A percentile compares a stretch with the other conserved stretches of the same genome.
These are phyloP conservation scores for Monosporascus sp. DNA, from an alignment of 2,329 filamentous ascomycete species.

Conservation along the genomic window DNA sequence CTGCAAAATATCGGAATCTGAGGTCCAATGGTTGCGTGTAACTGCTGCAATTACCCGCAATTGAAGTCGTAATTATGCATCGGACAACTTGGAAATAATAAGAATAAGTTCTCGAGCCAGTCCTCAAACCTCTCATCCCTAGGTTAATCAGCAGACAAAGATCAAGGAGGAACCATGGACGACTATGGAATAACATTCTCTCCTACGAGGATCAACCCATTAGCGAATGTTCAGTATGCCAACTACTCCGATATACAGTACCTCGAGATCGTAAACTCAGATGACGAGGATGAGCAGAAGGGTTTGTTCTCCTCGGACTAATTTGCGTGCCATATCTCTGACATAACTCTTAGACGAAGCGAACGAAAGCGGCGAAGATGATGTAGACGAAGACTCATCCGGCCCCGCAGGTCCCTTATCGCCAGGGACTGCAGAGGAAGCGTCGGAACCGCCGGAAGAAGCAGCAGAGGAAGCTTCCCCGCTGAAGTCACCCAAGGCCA, in stretches of 20 bases:
- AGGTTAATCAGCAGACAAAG: slow-evolving; percentile 1
- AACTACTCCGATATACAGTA: slow-evolving; percentile 17
- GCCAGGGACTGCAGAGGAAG: background rate
- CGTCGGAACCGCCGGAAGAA: background rate
- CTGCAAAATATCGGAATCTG: slow-evolving; percentile 11
- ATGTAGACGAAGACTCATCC: slow-evolving; percentile 9
- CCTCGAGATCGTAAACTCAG: slow-evolving; percentile 7
- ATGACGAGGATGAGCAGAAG: slow-evolving; percentile 13
- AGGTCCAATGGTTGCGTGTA: slow-evolving; percentile 16
- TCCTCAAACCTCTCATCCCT: slow-evolving; percentile 6
- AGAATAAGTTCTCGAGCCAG: slow-evolving; percentile 5
- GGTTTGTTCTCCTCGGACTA: slow-evolving; percentile 12
- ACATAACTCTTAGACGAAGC: slow-evolving; percentile 11
- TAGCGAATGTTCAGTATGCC: slow-evolving; percentile 13
- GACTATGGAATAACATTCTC: slow-evolving; percentile 16
- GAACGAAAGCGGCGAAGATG: slow-evolving; percentile 8
- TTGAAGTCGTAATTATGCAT: slow-evolving; percentile 14
- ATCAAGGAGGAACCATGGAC: slow-evolving; percentile 17
- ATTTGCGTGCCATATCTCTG: slow-evolving; percentile 10
- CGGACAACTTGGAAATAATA: slow-evolving; percentile 5
- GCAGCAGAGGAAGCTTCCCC: background rate
- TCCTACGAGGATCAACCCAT: slow-evolving; percentile 14
- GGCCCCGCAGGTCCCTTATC: background rate
- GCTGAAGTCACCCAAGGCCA: slow-evolving; percentile 11
- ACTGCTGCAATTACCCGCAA: slow-evolving; percentile 16